Evolutionary conservation across 768 basidiomycete species (phyloP), one percentile per base, ranked within the genome.

Genomic region (Tylopilus subfusipes): DNA sequence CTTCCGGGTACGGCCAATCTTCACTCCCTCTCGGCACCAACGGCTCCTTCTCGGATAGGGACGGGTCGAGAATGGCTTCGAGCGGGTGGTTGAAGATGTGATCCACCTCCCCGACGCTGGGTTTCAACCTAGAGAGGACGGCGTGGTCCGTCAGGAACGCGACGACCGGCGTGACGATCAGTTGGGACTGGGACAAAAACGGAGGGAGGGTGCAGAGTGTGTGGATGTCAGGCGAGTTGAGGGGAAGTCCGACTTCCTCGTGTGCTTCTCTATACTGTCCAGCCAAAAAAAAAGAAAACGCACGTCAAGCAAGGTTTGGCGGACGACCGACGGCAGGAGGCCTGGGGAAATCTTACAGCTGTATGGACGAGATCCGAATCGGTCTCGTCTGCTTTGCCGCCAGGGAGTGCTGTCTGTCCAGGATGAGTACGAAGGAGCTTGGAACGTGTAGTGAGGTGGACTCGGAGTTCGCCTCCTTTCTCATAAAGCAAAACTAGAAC

Each of bases 371-470:
- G 73, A 65, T 80, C 78, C 2, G 62, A 59, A 68, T 96, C 93
- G 4, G 67, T 75, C 4, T 80, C 77, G 57, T 94, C 92, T 34
- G 79, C 76, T 63, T 85, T 89, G 4, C 92, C 92, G 16, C 92
- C 92, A 0, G 92, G 92, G 0, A 93, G 68, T 1, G 91, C 90
- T 4, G 89, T 90, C 65, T 92, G 85, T 18, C 88, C 90, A 4
- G 89, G 84, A 68, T 92, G 89, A 0, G 85, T 82, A 27, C 88
- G 75, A 12, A 92, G 75, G 3, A 73, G 65, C 68, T 88, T 92
- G 6, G 92, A 90, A 11, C 93, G 82, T 4, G 93, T 96, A 1
- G 93, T 96, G 50, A 96, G 73, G 21, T 95, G 74, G 5, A 95
- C 91, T 13, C 85, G 81, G 7, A 94, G 71, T 42, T 78, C 69